Conservation (phyloP, 257 asterid species). For the Striga asiatica region DNA sequence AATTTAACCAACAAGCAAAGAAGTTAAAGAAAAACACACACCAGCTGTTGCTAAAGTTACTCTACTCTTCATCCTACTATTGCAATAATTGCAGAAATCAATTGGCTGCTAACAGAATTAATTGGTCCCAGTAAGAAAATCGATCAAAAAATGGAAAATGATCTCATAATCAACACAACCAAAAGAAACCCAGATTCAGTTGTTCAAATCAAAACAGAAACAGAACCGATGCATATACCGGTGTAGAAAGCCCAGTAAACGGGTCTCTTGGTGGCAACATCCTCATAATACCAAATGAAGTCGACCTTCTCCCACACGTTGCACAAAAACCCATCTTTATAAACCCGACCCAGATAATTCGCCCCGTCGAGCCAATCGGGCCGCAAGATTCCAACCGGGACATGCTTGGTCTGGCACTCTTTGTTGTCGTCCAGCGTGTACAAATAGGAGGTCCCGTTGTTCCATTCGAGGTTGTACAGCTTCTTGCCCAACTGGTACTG, state of each 20-base stretch:
- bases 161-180: no score
- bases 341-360: constrained; percentile 37
- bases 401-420: constrained; percentile 34
- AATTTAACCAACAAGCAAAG: no score
- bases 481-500: constrained; percentile 51
- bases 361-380: constrained; percentile 63
- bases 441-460: constrained; percentile 52
- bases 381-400: constrained; percentile 50
- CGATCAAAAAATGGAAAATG: no score
- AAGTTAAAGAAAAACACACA: no score
- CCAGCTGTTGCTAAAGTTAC: no score
- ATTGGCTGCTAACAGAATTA: no score
- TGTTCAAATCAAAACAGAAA: neutral
- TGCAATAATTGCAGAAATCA: no score
- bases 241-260: constrained; percentile 54
- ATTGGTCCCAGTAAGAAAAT: no score
- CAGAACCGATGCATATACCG: constrained; percentile 17
- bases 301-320: constrained; percentile 73
- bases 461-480: constrained; percentile 53
- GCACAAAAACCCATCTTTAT: constrained; percentile 57
- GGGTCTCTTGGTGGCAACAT: constrained; percentile 49
- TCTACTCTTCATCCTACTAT: no score
- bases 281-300: constrained; percentile 64
- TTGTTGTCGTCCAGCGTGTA: constrained; percentile 41
- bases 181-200: no score